A percentile compares a stretch with the other conserved stretches of the same genome.
phyloP scores from a whole-genome alignment of 148 eudicot genomes.

The Vaccinium vitisidaea region DNA sequence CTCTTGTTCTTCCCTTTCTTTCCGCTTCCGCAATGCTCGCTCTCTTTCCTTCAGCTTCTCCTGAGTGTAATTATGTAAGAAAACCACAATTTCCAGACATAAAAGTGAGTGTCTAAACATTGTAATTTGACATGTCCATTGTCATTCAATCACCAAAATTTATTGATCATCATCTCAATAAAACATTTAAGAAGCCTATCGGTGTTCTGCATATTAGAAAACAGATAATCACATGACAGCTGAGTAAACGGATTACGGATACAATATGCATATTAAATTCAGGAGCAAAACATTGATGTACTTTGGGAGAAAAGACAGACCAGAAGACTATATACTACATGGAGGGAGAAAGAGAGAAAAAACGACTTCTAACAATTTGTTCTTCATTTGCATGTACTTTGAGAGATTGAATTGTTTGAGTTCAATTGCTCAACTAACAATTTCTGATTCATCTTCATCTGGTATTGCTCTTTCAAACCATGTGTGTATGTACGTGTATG shows the following conservation, averaged over 20 bases:
- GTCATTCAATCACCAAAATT: not conserved
- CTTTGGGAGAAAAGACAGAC: not conserved
- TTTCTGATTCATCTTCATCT: too few species aligned
- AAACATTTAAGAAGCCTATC: not conserved
- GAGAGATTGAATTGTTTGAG: too few species aligned
- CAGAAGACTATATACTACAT: too few species aligned
- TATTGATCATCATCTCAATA: not conserved
- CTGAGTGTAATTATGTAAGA: conserved; percentile 28
- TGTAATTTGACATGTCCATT: not conserved
- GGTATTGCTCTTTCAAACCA: too few species aligned
- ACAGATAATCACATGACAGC: not conserved
- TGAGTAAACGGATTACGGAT: not conserved
- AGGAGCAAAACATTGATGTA: conserved; percentile 1
- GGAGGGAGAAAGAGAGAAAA: not conserved
- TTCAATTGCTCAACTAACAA: too few species aligned
- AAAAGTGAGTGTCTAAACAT: not conserved
- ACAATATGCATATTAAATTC: not conserved
- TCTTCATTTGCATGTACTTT: too few species aligned
- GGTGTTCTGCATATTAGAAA: not conserved
- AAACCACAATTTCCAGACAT: conserved; percentile 5
- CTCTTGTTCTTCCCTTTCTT: conserved; percentile 98
- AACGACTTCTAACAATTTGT: not conserved
- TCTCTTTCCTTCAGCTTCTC: conserved; percentile 94
- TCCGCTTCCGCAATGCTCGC: conserved; percentile 76
- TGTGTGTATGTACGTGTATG: too few species aligned